These are phyloP conservation scores for Diospyros kaki DNA, from an alignment of 148 eudicot species.

Conservation along the genomic window DNA sequence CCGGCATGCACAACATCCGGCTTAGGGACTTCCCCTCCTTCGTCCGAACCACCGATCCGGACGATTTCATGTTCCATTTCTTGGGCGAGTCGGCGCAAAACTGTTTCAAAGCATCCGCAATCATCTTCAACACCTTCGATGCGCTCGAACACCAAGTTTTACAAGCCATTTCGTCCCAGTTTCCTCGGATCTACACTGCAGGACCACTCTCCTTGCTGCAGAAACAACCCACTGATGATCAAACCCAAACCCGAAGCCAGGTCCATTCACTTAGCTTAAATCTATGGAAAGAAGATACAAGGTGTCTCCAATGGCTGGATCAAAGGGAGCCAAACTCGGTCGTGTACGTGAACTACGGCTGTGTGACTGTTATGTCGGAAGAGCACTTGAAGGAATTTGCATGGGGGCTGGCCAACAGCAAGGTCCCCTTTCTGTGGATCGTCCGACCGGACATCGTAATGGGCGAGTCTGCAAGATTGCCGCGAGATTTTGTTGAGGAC, in stretches of 20 bases:
- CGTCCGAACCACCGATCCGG: conserved; percentile 17
- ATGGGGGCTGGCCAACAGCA: conserved; percentile 32
- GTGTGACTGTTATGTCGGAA: conserved; percentile 18
- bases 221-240: too few species aligned
- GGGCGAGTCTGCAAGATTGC: conserved; percentile 17
- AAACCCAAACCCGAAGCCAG: too few species aligned
- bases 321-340: conserved; percentile 15
- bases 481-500: conserved; percentile 23
- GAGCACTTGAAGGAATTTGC: conserved; percentile 30
- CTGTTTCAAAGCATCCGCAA: conserved; percentile 16
- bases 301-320: conserved; percentile 26
- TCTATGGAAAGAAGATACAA: conserved; percentile 20
- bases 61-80: conserved; percentile 15
- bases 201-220: conserved; percentile 22
- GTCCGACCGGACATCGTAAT: conserved; percentile 21
- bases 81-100: conserved; percentile 12
- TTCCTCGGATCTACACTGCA: conserved; percentile 4
- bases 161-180: conserved; percentile 7
- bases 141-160: conserved; percentile 20
- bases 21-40: conserved; percentile 22
- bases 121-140: conserved; percentile 27
- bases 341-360: conserved; percentile 27
- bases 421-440: conserved; percentile 24
- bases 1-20: conserved; percentile 19
- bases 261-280: conserved; percentile 12